Evolutionary conservation across 495 filamentous ascomycete species (phyloP).

Genomic region (Penicillium parvum): DNA sequence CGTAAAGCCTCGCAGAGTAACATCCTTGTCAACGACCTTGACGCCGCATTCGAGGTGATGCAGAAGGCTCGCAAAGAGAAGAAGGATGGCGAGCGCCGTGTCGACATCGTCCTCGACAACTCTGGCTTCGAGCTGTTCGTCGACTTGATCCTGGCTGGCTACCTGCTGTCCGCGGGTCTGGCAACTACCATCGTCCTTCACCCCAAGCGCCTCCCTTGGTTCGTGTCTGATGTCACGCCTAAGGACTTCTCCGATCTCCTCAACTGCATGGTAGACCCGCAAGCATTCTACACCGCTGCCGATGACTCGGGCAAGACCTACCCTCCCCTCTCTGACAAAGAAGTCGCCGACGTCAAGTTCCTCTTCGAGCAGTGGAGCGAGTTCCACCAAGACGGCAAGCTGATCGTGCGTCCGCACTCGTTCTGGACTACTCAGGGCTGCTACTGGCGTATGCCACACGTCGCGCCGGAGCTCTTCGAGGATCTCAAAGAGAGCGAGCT

Average conservation of each 20-base stretch:
- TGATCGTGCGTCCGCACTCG: slow-evolving; percentile 71
- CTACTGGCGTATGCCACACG: slow-evolving; percentile 78
- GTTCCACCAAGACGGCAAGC: slow-evolving; percentile 75
- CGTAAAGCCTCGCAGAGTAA: slow-evolving; percentile 81
- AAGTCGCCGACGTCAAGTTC: slow-evolving; percentile 63
- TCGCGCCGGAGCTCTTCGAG: slow-evolving; percentile 60
- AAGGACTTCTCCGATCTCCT: slow-evolving; percentile 78
- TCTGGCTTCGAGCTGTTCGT: slow-evolving; percentile 96
- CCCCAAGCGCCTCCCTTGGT: slow-evolving; percentile 94
- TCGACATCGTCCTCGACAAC: slow-evolving; percentile 94
- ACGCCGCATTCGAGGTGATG: slow-evolving; percentile 65
- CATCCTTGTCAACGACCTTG: slow-evolving; percentile 81
- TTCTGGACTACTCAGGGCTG: slow-evolving; percentile 87
- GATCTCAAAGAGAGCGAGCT: slow-evolving; percentile 82
- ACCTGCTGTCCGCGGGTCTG: slow-evolving; percentile 72
- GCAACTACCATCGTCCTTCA: slow-evolving; percentile 87
- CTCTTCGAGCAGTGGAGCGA: slow-evolving; percentile 76
- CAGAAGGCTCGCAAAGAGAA: slow-evolving; percentile 55
- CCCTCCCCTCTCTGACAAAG: slow-evolving; percentile 57
- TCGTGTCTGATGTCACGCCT: slow-evolving; percentile 90
- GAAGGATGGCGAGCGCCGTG: slow-evolving; percentile 53
- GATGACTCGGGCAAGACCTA: slow-evolving; percentile 61
- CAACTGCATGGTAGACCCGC: slow-evolving; percentile 66
- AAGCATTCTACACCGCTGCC: slow-evolving; percentile 68
- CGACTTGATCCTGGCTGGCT: slow-evolving; percentile 86